Percentiles rank a stretch among this genome's conserved stretches.
Conservation (phyloP, 306 rosid genomes). For the Inga oerstediana region DNA sequence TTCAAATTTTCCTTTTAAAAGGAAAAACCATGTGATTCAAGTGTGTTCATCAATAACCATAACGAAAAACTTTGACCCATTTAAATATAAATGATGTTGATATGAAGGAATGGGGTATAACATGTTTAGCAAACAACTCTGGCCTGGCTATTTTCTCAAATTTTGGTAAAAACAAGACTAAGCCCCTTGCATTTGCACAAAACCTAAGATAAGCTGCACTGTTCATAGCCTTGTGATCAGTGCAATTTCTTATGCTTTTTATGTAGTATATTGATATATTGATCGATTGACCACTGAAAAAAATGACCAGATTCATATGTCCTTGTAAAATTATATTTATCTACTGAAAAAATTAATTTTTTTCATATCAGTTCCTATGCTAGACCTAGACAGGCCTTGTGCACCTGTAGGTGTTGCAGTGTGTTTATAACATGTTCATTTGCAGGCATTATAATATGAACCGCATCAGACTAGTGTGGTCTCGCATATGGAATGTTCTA, state of each 20-base stretch:
- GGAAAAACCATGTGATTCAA: neutral
- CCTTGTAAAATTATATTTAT: neutral
- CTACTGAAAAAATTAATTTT: neutral
- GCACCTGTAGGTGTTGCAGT: neutral
- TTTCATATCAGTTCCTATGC: neutral
- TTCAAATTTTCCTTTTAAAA: no score
- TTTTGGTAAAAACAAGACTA: neutral
- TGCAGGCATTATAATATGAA: conserved; percentile 99
- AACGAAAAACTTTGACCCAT: neutral
- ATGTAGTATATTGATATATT: neutral
- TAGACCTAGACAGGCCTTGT: neutral
- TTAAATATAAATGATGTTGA: neutral
- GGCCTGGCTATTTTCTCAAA: neutral
- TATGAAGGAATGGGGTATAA: neutral
- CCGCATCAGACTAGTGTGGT: conserved; percentile 98
- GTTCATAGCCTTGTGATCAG: neutral
- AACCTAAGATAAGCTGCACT: neutral
- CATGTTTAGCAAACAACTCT: neutral
- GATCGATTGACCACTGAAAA: neutral
- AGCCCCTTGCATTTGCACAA: neutral
- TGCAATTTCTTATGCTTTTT: neutral
- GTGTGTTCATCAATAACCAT: neutral
- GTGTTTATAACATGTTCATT: conserved; percentile 35
- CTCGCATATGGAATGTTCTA: conserved; percentile 98
- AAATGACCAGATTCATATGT: neutral